These are phyloP conservation scores for Kazachstania sp. DNA, from an alignment of 1,139 yeast species.

Conservation along the genomic window DNA sequence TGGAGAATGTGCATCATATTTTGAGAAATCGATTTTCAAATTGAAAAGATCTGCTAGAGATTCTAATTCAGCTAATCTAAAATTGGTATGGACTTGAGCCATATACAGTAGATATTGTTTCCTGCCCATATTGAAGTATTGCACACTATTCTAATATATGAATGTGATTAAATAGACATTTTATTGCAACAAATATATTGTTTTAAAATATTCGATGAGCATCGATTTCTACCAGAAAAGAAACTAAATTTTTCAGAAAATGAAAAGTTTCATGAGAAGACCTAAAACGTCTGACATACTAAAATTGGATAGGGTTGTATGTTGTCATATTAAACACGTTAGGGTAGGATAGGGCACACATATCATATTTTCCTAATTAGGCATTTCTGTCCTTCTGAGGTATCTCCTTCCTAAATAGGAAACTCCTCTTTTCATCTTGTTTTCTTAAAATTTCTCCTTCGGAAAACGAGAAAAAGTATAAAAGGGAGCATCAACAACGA, in stretches of 20 bases:
- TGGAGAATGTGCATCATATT: constrained; percentile 56
- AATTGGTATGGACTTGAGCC: constrained; percentile 76
- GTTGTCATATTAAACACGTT: neutral
- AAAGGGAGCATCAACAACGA: neutral
- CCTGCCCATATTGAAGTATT: neutral
- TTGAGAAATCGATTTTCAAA: constrained; percentile 50
- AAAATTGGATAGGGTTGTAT: no score
- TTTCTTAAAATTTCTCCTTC: neutral
- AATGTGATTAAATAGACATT: no score
- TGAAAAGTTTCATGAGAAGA: neutral
- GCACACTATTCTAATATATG: no score
- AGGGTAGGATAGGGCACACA: neutral
- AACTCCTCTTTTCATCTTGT: neutral
- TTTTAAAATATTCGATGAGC: neutral
- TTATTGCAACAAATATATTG: no score
- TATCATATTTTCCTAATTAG: neutral
- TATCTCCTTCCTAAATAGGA: neutral
- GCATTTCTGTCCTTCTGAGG: no score
- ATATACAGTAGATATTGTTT: constrained; percentile 60
- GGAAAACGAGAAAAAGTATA: neutral
- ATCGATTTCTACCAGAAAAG: neutral
- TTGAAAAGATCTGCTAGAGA: constrained; percentile 63
- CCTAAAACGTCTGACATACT: neutral
- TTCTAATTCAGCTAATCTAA: constrained; percentile 74
- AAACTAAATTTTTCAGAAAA: neutral